Evolutionary conservation across 2,329 filamentous ascomycete species (phyloP), one percentile per base, ranked within the genome.

Genomic region (Sarocladium brachiariae): DNA sequence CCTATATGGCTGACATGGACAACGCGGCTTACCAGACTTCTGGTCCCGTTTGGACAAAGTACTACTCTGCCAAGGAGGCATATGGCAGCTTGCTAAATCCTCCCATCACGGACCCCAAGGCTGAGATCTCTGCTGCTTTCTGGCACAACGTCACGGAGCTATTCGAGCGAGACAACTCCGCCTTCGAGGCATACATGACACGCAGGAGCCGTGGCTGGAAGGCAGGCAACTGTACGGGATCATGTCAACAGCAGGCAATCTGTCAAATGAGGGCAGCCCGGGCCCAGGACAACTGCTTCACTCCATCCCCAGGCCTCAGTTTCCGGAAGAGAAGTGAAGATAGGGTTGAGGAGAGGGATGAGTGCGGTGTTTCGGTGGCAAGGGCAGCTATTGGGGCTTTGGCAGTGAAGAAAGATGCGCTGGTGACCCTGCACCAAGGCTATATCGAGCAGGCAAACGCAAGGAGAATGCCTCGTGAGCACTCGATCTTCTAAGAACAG

Each of bases 131-230:
- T 1, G 73, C 78, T 0, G 72, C 72, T 1, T 81, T 81, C 61
- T 83, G 79, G 78, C 78, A 81, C 59, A 72, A 76, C 55, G 66
- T 81, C 18, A 81, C 78, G 1, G 64, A 64, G 1, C 59, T 65
- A 2, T 71, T 82, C 46, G 72, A 76, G 53, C 56, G 52, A 4
- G 61, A 78, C 50, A 55, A 68, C 2, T 53, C 58, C 0, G 60
- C 68, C 1, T 81, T 81, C 56, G 63, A 71, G 14, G 64, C 61
- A 2, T 82, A 72, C 59, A 68, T 71, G 46, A 59, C 65, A 1
- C 67, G 76, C 51, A 76, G 75, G 53, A 70, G 66, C 9, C 69
- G 78, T 5, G 75, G 74, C 3, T 74, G 69, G 63, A 62, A 63
- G 4, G 59, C 65, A 3, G 63, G 63, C 3, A 52, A 57, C 18